Conservation (phyloP, 306 rosid genomes). For the Castanopsis chinensis region DNA sequence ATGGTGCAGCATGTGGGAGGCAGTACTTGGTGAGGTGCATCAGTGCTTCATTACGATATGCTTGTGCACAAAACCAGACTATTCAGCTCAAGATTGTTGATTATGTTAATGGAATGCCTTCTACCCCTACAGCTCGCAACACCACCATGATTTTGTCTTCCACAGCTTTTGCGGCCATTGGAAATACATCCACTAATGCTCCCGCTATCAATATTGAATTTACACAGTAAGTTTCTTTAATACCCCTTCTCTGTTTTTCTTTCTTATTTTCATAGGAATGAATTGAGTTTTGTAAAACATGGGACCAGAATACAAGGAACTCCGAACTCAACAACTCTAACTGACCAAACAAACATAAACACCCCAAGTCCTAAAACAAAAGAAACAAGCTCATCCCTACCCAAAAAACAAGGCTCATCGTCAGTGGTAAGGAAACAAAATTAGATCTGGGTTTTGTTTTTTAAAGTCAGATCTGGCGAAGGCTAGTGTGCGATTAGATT, state of each 20-base stretch:
- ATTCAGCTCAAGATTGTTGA: constrained; percentile 68
- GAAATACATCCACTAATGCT: constrained; percentile 28
- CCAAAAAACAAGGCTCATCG: no score
- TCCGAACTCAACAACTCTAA: no score
- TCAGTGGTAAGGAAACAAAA: no score
- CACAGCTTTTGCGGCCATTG: constrained; percentile 53
- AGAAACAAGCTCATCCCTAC: no score
- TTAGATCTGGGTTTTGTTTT: no score
- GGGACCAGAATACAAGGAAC: no score
- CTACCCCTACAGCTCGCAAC: constrained; percentile 16
- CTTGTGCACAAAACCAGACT: constrained; percentile 48
- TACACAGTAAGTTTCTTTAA: constrained; percentile 45
- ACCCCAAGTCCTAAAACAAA: no score
- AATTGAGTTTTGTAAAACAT: no score
- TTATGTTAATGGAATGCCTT: background rate
- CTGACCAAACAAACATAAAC: no score
- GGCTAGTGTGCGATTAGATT: no score
- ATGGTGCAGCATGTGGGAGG: constrained; percentile 89
- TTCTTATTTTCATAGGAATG: no score
- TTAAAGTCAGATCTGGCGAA: no score
- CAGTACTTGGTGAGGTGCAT: constrained; percentile 74
- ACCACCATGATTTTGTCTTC: constrained; percentile 59
- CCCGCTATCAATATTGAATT: constrained; percentile 55
- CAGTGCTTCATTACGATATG: constrained; percentile 52
- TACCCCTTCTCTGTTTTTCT: background rate